Evolutionary conservation across 805 yeast genomes (phyloP).

Genomic region (Starmera dryadoides): DNA sequence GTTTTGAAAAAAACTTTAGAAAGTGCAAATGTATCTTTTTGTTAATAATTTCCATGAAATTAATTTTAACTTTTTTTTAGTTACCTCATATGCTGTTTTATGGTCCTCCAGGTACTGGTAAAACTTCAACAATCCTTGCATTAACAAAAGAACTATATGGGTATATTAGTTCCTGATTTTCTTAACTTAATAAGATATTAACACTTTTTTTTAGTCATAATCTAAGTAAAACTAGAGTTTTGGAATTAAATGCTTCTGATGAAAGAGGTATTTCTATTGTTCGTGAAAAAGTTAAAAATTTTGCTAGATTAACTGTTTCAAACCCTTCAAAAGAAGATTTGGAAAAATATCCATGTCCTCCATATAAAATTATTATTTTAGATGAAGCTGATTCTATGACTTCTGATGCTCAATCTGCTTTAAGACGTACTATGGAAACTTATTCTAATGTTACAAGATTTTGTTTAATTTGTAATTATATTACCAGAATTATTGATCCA

Average conservation of each 20-base stretch:
- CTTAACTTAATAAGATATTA: not conserved
- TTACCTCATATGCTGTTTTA: constrained; percentile 88
- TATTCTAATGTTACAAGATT: constrained; percentile 87
- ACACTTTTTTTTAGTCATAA: constrained; percentile 31
- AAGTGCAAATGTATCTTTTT: constrained; percentile 47
- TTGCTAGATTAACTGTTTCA: constrained; percentile 80
- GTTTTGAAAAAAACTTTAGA: constrained; percentile 74
- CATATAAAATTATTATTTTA: constrained; percentile 84
- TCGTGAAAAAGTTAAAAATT: constrained; percentile 75
- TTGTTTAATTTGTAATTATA: constrained; percentile 92
- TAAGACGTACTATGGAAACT: constrained; percentile 87
- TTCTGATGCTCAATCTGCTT: constrained; percentile 84
- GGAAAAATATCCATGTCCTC: constrained; percentile 87
- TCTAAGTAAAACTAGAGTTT: constrained; percentile 59
- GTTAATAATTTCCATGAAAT: not conserved
- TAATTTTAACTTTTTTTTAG: constrained; percentile 2
- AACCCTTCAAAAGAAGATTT: constrained; percentile 67
- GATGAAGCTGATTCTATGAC: constrained; percentile 98
- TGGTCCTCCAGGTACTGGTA: constrained; percentile 94
- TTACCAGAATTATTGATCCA: constrained; percentile 94
- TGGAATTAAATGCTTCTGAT: constrained; percentile 85
- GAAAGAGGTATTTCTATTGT: constrained; percentile 88
- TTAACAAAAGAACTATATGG: constrained; percentile 76
- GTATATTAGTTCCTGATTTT: not conserved
- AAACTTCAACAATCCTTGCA: constrained; percentile 82